phyloP scores from a whole-genome alignment of 176 grass and related monocot species.

The Alopecurus myosuroides region DNA sequence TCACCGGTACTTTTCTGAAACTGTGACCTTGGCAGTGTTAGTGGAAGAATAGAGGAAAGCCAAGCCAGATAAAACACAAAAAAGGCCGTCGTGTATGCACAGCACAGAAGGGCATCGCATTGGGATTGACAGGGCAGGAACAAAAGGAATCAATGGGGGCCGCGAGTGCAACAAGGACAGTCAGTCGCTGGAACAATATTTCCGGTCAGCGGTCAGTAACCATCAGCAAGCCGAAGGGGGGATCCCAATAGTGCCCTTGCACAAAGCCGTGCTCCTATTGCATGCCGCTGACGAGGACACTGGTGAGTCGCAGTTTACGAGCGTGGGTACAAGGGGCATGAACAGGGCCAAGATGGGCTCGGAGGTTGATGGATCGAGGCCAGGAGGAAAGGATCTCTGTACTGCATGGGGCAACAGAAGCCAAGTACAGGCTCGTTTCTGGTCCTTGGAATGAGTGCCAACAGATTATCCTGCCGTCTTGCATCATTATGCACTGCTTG shows the following conservation, averaged over 20 bases:
- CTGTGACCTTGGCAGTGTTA: constrained; percentile 4
- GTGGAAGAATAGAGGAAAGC: constrained; percentile 31
- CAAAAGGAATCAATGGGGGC: constrained; percentile 42
- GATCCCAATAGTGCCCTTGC: constrained; percentile 49
- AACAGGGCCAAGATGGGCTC: constrained; percentile 42
- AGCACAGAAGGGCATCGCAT: constrained; percentile 25
- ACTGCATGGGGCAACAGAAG: constrained; percentile 36
- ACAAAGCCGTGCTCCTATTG: constrained; percentile 26
- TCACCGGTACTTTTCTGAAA: background rate
- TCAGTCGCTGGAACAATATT: constrained; percentile 22
- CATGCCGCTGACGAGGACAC: constrained; percentile 43
- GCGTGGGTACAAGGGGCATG: constrained; percentile 27
- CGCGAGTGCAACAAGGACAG: constrained; percentile 34
- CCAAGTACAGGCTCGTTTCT: constrained; percentile 34
- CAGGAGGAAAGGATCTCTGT: constrained; percentile 41
- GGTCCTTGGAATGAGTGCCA: constrained; percentile 35
- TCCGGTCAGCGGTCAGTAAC: constrained; percentile 15
- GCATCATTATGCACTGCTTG: constrained; percentile 5
- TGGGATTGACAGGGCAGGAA: constrained; percentile 22
- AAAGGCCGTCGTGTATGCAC: constrained; percentile 7
- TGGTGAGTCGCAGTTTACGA: constrained; percentile 33
- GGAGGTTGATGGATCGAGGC: constrained; percentile 39
- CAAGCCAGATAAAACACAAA: constrained; percentile 36
- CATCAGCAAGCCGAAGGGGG: constrained; percentile 26
- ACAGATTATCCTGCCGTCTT: constrained; percentile 29